Evolutionary conservation across 1,284 basidiomycete genomes (phyloP), one percentile per base, ranked within the genome.

Genomic region (Pholiota adiposa): DNA sequence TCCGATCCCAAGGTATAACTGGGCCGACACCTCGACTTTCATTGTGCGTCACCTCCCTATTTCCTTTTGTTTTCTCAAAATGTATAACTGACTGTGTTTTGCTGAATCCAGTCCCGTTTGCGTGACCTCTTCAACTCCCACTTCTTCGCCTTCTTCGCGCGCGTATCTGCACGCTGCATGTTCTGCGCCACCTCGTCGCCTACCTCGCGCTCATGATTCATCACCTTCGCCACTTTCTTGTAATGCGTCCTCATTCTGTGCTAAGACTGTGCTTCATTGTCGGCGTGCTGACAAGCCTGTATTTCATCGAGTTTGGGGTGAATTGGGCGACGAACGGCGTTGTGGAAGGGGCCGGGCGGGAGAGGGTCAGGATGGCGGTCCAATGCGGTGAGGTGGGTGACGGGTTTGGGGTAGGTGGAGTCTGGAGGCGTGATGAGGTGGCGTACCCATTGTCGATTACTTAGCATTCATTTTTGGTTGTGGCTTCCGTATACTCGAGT

Each of bases 141-240:
- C 69, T 75, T 87, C 73, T 90, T 90, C 71, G 76, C 83, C 38
- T 76, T 90, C 18, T 83, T 84, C 2, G 79, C 88, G 14, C 81
- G 88, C 23, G 74, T 88, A 18, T 89, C 89, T 0, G 78, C 82
- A 0, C 61, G 88, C 14, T 83, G 83, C 68, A 81, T 86, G 76
- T 77, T 87, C 59, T 56, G 77, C 43, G 82, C 86, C 9, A 76
- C 83, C 0, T 91, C 11, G 83, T 86, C 76, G 63, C 70, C 0
- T 91, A 89, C 73, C 70, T 90, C 21, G 73, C 80, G 19, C 68
- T 82, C 21, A n/a, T n/a, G n/a, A n/a, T n/a, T n/a, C n/a, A 83
- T 89, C 5, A 86, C 88, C 2, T 90, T 80, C 75, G 73, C 73
- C 0, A 82, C 82, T 3, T 89, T 85, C 84, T 85, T 87, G 0